These are phyloP conservation scores for Anacardium occidentale DNA, from an alignment of 345 rosid species.

Conservation along the genomic window DNA sequence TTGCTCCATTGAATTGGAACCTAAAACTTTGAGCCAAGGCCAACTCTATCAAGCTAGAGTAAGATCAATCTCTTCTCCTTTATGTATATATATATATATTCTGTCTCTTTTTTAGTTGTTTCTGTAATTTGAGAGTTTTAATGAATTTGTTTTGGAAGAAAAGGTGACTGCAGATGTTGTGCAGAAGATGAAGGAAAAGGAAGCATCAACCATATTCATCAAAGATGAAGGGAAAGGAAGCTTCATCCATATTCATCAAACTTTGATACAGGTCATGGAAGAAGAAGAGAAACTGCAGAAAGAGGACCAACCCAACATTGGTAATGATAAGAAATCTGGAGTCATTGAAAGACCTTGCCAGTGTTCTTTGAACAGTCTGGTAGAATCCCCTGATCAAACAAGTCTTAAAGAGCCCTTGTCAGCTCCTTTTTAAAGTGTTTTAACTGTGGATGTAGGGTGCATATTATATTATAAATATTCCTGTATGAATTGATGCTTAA, in stretches of 20 bases:
- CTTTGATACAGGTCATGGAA: no score
- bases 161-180: slow-evolving; percentile 45
- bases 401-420: slow-evolving; percentile 42
- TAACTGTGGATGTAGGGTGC: no score
- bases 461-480: no score
- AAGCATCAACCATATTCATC: slow-evolving; percentile 26
- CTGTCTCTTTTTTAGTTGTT: neutral
- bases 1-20: slow-evolving; percentile 52
- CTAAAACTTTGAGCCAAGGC: slow-evolving; percentile 39
- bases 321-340: neutral
- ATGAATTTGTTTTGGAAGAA: slow-evolving; percentile 13
- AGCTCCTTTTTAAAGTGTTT: slow-evolving; percentile 40
- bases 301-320: neutral
- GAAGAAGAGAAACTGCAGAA: slow-evolving; percentile 4
- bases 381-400: slow-evolving; percentile 28
- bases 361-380: slow-evolving; percentile 19
- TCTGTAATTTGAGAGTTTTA: no score
- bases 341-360: slow-evolving; percentile 37
- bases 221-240: slow-evolving; percentile 32
- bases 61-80: neutral
- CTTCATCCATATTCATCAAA: no score
- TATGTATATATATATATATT: no score
- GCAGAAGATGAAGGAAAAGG: slow-evolving; percentile 33
- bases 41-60: slow-evolving; percentile 45
- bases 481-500: no score